Evolutionary conservation across 441 rosid genomes (phyloP).

Genomic region (California macrophylla): DNA sequence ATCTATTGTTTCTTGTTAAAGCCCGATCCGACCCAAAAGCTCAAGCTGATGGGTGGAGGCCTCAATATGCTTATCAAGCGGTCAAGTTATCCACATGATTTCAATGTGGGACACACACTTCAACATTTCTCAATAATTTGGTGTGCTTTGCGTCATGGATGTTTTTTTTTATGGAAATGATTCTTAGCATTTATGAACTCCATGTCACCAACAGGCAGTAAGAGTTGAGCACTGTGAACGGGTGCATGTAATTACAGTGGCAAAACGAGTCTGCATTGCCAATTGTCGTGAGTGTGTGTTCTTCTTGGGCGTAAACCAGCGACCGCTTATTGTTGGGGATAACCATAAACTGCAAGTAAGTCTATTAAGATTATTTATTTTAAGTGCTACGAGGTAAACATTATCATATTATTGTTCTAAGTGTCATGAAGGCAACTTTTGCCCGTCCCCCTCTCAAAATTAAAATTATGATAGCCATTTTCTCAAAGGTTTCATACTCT

Average conservation of each 20-base stretch:
- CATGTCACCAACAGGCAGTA: constrained; percentile 48
- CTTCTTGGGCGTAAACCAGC: constrained; percentile 95
- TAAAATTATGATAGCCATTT: neutral
- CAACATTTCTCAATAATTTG: neutral
- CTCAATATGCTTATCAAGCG: no score
- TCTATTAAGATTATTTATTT: constrained; percentile 2
- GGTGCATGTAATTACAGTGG: constrained; percentile 81
- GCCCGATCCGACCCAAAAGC: no score
- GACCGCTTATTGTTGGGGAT: constrained; percentile 91
- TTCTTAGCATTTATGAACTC: constrained; percentile 7
- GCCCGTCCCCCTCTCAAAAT: neutral
- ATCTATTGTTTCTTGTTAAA: neutral
- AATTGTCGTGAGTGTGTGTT: constrained; percentile 94
- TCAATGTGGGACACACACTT: no score
- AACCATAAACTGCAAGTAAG: constrained; percentile 93
- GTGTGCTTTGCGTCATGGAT: neutral
- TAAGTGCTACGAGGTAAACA: neutral
- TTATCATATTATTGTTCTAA: neutral
- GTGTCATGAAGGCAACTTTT: neutral
- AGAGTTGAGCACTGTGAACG: constrained; percentile 97
- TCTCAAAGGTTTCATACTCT: neutral
- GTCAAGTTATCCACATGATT: no score
- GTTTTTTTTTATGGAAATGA: neutral
- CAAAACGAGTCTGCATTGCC: constrained; percentile 87
- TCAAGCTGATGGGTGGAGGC: no score